A percentile compares a stretch with the other conserved stretches of the same genome.
These are phyloP conservation scores for Lentinus brumalis DNA, from an alignment of 768 basidiomycete genomes.

Conservation along the genomic window DNA sequence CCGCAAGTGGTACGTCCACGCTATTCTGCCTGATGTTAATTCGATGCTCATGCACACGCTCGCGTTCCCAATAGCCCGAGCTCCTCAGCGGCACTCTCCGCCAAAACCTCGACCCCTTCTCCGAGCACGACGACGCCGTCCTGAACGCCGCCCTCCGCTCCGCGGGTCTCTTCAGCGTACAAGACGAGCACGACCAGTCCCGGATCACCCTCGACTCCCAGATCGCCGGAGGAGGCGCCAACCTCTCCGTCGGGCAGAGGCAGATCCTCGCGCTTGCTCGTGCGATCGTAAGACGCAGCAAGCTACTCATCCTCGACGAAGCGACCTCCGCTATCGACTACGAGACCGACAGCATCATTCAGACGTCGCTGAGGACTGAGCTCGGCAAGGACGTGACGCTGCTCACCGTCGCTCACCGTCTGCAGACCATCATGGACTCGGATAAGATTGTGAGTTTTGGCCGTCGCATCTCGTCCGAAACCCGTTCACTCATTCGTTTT, in stretches of 20 bases:
- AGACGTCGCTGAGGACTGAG: constrained; percentile 52
- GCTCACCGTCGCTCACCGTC: constrained; percentile 62
- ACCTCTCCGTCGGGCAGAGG: constrained; percentile 58
- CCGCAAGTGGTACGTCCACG: constrained; percentile 47
- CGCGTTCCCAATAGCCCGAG: constrained; percentile 39
- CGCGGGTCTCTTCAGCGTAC: constrained; percentile 47
- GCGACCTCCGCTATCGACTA: constrained; percentile 57
- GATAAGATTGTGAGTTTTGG: constrained; percentile 53
- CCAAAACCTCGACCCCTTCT: constrained; percentile 63
- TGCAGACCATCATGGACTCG: constrained; percentile 61
- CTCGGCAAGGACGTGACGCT: constrained; percentile 48
- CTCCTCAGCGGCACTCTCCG: constrained; percentile 58
- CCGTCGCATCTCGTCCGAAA: neutral
- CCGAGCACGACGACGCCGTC: constrained; percentile 51
- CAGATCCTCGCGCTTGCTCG: constrained; percentile 63
- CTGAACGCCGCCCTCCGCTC: constrained; percentile 54
- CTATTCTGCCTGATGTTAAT: neutral
- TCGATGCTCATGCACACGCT: neutral
- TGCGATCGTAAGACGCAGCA: constrained; percentile 57
- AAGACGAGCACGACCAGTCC: constrained; percentile 38
- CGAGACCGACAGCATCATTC: constrained; percentile 58
- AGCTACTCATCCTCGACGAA: constrained; percentile 62
- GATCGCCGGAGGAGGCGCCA: constrained; percentile 46
- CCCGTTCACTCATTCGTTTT: neutral
- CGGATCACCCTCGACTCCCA: constrained; percentile 46